Evolutionary conservation across 2,329 filamentous ascomycete species (phyloP).

Genomic region (Neofusicoccum laricinum): DNA sequence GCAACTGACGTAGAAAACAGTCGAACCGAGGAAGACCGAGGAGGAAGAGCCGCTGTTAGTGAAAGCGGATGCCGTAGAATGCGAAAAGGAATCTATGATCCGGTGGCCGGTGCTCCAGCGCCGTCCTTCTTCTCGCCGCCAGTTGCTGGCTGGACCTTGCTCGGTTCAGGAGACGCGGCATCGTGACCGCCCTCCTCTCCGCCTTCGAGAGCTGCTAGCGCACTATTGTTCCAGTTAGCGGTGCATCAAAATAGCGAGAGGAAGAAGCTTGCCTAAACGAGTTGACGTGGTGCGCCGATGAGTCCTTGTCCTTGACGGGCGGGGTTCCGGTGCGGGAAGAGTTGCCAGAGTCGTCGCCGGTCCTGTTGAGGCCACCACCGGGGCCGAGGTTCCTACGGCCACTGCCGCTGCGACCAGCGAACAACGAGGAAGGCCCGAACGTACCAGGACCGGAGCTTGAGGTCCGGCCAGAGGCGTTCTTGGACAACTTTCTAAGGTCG

Average conservation of each 20-base stretch:
- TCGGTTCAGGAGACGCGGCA: slow-evolving; percentile 20
- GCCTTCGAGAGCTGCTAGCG: slow-evolving; percentile 50
- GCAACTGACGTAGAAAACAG: slow-evolving; percentile 20
- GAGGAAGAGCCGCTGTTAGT: slow-evolving; percentile 1
- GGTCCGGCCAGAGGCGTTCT: slow-evolving; percentile 57
- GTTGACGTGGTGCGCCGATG: slow-evolving; percentile 68
- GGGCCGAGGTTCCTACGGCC: slow-evolving; percentile 74
- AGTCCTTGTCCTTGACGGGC: slow-evolving; percentile 63
- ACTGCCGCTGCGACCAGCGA: slow-evolving; percentile 87
- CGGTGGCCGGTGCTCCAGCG: slow-evolving; percentile 31
- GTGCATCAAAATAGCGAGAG: not conserved
- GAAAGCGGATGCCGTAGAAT: slow-evolving; percentile 12
- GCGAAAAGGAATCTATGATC: slow-evolving; percentile 26
- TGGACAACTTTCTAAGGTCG: slow-evolving; percentile 77
- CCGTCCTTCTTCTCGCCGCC: slow-evolving; percentile 19
- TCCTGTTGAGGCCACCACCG: slow-evolving; percentile 63
- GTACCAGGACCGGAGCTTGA: slow-evolving; percentile 55
- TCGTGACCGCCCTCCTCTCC: slow-evolving; percentile 54
- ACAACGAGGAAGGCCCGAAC: slow-evolving; percentile 83
- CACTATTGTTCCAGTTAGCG: slow-evolving; percentile 39
- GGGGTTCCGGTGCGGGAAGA: slow-evolving; percentile 90
- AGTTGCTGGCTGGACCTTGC: slow-evolving; percentile 24
- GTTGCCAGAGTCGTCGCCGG: slow-evolving; percentile 78
- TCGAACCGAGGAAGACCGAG: slow-evolving; percentile 7
- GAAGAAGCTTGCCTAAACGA: slow-evolving; percentile 76